phyloP scores from a whole-genome alignment of 1,284 basidiomycete species.

The Ceratobasidium sp. region DNA sequence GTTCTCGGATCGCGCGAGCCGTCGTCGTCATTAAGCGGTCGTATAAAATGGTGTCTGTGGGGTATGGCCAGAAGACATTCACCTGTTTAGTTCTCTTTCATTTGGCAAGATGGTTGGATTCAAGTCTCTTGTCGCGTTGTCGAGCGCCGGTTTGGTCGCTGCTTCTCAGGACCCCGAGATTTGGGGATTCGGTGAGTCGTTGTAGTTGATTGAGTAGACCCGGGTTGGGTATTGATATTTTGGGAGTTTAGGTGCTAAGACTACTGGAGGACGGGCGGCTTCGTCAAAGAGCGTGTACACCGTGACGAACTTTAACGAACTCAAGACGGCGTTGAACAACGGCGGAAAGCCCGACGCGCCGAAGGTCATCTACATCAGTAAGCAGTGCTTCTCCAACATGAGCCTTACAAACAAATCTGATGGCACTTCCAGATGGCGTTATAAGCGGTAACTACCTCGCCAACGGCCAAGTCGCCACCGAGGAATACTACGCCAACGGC shows the following conservation, averaged over 20 bases:
- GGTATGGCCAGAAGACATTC: background rate
- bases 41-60: background rate
- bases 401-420: background rate
- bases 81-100: background rate
- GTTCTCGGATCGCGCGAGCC: slow-evolving; percentile 33
- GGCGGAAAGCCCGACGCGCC: slow-evolving; percentile 23
- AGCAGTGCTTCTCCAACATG: background rate
- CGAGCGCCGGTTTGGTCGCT: slow-evolving; percentile 16
- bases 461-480: slow-evolving; percentile 44
- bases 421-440: slow-evolving; percentile 17
- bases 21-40: slow-evolving; percentile 21
- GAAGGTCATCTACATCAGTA: slow-evolving; percentile 42
- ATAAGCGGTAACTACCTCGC: slow-evolving; percentile 41
- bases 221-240: background rate
- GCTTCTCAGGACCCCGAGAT: slow-evolving; percentile 37
- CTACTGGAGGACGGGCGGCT: slow-evolving; percentile 34
- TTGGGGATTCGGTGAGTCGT: slow-evolving; percentile 39
- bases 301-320: slow-evolving; percentile 40
- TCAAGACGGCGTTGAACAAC: slow-evolving; percentile 42
- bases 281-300: slow-evolving; percentile 24
- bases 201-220: background rate
- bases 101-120: slow-evolving; percentile 39
- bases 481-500: slow-evolving; percentile 37
- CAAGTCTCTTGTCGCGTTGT: slow-evolving; percentile 23
- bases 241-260: slow-evolving; percentile 13